Evolutionary conservation across 2,329 filamentous ascomycete genomes (phyloP).

Genomic region (Hymenoscyphus repandus): DNA sequence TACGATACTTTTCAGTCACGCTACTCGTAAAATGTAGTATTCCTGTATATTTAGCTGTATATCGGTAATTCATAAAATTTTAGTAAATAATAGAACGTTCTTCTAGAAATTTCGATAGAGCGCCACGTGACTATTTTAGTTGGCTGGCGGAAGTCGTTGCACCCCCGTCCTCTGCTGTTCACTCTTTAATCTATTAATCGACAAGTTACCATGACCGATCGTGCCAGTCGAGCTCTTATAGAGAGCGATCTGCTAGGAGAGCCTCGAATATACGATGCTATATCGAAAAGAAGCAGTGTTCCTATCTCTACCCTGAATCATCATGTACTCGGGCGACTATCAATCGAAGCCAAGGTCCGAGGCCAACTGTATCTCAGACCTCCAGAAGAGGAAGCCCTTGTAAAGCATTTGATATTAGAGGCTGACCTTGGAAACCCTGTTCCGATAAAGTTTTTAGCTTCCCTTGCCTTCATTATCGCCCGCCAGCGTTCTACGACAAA

Average conservation of each 20-base stretch:
- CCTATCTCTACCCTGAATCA: slow-evolving; percentile 24
- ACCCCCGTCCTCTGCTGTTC: not conserved
- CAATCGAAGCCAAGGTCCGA: slow-evolving; percentile 26
- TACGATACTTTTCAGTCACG: not conserved
- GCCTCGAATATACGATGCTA: slow-evolving; percentile 7
- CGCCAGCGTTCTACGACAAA: slow-evolving; percentile 14
- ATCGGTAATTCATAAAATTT: not conserved
- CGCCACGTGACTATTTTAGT: not conserved
- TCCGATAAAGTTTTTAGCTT: slow-evolving; percentile 5
- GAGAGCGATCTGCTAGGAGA: not conserved
- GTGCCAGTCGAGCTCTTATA: not conserved
- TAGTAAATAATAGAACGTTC: not conserved
- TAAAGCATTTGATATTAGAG: slow-evolving; percentile 1
- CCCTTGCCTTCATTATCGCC: slow-evolving; percentile 6
- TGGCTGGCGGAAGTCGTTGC: not conserved
- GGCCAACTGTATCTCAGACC: slow-evolving; percentile 27
- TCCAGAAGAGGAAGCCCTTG: slow-evolving; percentile 26
- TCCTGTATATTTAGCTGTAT: not conserved
- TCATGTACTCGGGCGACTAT: slow-evolving; percentile 22
- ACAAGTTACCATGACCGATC: not conserved
- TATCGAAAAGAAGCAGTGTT: slow-evolving; percentile 13
- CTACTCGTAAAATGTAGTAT: slow-evolving; percentile 1
- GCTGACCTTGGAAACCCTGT: slow-evolving; percentile 16
- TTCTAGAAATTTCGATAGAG: slow-evolving; percentile 1
- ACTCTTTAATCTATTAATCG: slow-evolving; percentile 1